Evolutionary conservation across 1,284 basidiomycete genomes (phyloP).

Genomic region (Coniferiporia weirii): DNA sequence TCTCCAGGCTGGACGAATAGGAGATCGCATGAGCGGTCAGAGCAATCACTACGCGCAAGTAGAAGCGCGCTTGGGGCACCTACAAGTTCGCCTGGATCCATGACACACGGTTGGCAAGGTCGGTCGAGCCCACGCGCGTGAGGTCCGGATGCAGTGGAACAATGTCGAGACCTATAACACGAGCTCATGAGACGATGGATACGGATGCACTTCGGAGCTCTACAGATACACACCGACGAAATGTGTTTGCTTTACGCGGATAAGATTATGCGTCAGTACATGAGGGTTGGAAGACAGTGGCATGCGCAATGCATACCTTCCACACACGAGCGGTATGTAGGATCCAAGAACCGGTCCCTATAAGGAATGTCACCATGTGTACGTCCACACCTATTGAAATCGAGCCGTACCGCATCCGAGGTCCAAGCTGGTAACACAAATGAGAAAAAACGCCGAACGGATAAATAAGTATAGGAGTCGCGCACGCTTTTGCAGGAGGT

Average conservation of each 20-base stretch:
- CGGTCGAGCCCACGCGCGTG: slow-evolving; percentile 44
- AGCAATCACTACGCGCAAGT: too few species aligned
- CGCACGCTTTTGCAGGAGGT: slow-evolving; percentile 57
- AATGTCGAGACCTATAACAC: slow-evolving; percentile 54
- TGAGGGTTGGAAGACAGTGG: neutral
- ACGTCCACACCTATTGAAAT: slow-evolving; percentile 5
- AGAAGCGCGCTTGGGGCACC: neutral
- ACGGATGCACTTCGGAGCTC: neutral
- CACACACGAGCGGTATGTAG: slow-evolving; percentile 53
- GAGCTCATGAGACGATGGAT: neutral
- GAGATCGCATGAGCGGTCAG: neutral
- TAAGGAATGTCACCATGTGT: neutral
- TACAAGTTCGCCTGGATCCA: slow-evolving; percentile 71
- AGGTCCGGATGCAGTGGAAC: slow-evolving; percentile 65
- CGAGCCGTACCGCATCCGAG: slow-evolving; percentile 56
- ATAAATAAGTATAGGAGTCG: slow-evolving; percentile 18
- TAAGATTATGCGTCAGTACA: neutral
- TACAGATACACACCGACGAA: slow-evolving; percentile 47
- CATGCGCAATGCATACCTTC: slow-evolving; percentile 41
- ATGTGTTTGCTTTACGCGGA: slow-evolving; percentile 36
- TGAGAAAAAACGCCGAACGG: slow-evolving; percentile 2
- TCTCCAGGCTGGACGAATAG: slow-evolving; percentile 46
- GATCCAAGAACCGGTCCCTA: slow-evolving; percentile 65
- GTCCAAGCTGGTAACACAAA: slow-evolving; percentile 42
- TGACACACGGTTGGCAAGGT: slow-evolving; percentile 52